Evolutionary conservation across 2,329 filamentous ascomycete genomes (phyloP).

Genomic region (Saccharata proteae): DNA sequence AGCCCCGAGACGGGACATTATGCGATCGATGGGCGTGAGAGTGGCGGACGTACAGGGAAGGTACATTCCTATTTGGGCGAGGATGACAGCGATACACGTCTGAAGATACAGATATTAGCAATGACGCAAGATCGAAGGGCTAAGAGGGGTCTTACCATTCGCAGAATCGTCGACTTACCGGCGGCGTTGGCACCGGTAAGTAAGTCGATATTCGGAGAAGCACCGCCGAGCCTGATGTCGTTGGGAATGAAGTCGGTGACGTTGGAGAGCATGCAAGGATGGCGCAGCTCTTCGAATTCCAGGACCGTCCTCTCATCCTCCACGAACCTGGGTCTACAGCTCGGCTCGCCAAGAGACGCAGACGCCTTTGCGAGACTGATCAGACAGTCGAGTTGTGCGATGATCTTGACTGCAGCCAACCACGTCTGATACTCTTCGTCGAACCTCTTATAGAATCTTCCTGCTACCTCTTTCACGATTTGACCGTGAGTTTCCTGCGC

Average conservation of each 20-base stretch:
- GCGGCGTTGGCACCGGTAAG: conserved; percentile 94
- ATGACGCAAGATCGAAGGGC: conserved; percentile 3
- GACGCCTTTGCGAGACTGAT: conserved; percentile 89
- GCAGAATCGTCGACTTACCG: conserved; percentile 88
- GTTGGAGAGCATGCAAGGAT: conserved; percentile 85
- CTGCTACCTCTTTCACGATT: conserved; percentile 74
- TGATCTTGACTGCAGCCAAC: conserved; percentile 79
- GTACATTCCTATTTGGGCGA: conserved; percentile 92
- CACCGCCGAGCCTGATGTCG: conserved; percentile 75
- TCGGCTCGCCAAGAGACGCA: conserved; percentile 67
- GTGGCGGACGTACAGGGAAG: conserved; percentile 72
- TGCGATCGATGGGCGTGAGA: conserved; percentile 85
- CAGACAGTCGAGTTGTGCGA: conserved; percentile 87
- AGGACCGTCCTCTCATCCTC: conserved; percentile 74
- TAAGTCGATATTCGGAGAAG: conserved; percentile 70
- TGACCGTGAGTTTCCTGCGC: conserved; percentile 89
- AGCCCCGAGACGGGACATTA: conserved; percentile 95
- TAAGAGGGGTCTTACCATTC: conserved; percentile 56
- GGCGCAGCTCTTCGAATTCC: conserved; percentile 85
- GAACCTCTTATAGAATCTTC: conserved; percentile 75
- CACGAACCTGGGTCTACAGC: conserved; percentile 79
- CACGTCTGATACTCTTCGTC: conserved; percentile 76
- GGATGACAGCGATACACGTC: conserved; percentile 92
- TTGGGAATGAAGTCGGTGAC: conserved; percentile 96
- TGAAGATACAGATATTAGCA: conserved; percentile 29